Evolutionary conservation across 2,329 filamentous ascomycete species (phyloP).

Genomic region (Trichocomaceae sp.): DNA sequence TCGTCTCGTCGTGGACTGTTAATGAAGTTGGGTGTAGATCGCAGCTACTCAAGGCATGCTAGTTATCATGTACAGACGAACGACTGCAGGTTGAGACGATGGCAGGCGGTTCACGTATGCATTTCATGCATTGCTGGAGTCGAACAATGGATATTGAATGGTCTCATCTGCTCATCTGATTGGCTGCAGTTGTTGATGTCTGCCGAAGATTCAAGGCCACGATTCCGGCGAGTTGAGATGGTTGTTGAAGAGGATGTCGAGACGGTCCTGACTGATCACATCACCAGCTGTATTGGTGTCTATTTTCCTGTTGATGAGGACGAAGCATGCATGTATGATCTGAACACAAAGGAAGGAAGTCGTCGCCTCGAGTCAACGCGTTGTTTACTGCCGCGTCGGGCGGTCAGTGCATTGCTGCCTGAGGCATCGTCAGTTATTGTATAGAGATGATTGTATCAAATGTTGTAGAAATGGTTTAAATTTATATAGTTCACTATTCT

Average conservation of each 20-base stretch:
- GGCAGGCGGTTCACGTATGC: background rate
- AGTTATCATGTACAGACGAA: background rate
- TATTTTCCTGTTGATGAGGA: background rate
- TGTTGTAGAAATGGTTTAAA: too few relatives aligned
- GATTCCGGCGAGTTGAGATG: too few relatives aligned
- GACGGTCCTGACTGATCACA: too few relatives aligned
- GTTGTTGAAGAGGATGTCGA: too few relatives aligned
- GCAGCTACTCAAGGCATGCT: too few relatives aligned
- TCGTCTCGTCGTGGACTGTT: too few relatives aligned
- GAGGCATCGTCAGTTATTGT: too few relatives aligned
- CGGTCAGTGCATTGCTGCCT: constrained; percentile 4
- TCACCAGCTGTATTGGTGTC: background rate
- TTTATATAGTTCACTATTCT: too few relatives aligned
- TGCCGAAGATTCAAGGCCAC: background rate
- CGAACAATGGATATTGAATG: background rate
- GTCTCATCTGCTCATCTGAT: background rate
- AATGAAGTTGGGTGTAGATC: too few relatives aligned
- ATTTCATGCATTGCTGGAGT: background rate
- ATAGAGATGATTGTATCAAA: background rate
- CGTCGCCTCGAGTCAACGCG: constrained; percentile 1
- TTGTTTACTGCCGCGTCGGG: constrained; percentile 10
- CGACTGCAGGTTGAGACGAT: background rate
- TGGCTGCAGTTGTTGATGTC: background rate
- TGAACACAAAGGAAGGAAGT: too few relatives aligned
- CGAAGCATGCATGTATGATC: too few relatives aligned